Percentiles rank a stretch among this genome's conserved stretches.
Evolutionary conservation across 2,329 filamentous ascomycete genomes (phyloP).

Genomic region (Colletotrichum sp.): DNA sequence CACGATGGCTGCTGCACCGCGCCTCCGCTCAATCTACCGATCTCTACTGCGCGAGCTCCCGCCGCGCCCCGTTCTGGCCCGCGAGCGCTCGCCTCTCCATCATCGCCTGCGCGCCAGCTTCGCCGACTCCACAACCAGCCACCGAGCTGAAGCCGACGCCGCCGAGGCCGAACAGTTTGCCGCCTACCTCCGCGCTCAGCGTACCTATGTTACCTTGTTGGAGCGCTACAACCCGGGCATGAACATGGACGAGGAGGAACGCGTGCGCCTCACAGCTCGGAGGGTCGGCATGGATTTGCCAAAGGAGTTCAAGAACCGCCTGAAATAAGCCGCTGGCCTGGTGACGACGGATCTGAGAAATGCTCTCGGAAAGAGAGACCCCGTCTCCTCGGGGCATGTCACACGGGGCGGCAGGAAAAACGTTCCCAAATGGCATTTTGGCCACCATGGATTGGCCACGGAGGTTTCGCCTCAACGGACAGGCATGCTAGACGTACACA

Average conservation of each 20-base stretch:
- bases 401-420: background rate
- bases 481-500: background rate
- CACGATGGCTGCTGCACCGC: conserved; percentile 36
- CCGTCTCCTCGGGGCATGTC: background rate
- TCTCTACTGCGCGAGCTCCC: conserved; percentile 89
- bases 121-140: conserved; percentile 33
- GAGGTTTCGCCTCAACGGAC: background rate
- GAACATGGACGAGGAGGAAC: conserved; percentile 84
- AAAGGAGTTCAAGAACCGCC: conserved; percentile 52
- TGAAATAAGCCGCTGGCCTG: background rate
- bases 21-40: conserved; percentile 82
- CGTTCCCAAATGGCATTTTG: background rate
- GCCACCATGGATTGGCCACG: background rate
- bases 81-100: conserved; percentile 72
- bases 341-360: background rate
- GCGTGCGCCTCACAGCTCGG: conserved; percentile 81
- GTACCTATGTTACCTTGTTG: conserved; percentile 79
- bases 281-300: conserved; percentile 92
- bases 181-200: conserved; percentile 83
- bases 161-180: conserved; percentile 76
- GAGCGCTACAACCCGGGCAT: conserved; percentile 95
- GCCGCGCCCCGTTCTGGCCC: conserved; percentile 62
- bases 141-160: conserved; percentile 27
- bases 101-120: conserved; percentile 71
- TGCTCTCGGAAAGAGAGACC: background rate